Evolutionary conservation across 768 basidiomycete genomes (phyloP).

Genomic region (Termitomyces sp.): DNA sequence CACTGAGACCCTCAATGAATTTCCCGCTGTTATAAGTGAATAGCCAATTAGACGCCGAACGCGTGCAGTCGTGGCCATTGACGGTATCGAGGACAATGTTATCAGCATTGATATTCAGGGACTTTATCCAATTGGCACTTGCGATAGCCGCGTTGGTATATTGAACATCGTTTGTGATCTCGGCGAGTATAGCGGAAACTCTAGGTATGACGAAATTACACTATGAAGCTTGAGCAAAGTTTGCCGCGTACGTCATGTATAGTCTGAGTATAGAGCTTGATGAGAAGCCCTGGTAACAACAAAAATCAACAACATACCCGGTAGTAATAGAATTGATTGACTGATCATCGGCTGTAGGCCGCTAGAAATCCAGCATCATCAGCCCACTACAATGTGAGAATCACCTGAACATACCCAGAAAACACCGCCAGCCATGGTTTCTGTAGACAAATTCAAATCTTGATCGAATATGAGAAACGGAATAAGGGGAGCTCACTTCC

Average conservation of each 20-base stretch:
- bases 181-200: slow-evolving; percentile 43
- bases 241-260: slow-evolving; percentile 7
- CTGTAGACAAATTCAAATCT: slow-evolving; percentile 14
- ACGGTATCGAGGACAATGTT: slow-evolving; percentile 44
- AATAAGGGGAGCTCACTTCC: slow-evolving; percentile 25
- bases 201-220: slow-evolving; percentile 19
- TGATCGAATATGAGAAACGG: not conserved
- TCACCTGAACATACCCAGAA: slow-evolving; percentile 36
- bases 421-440: slow-evolving; percentile 48
- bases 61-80: slow-evolving; percentile 38
- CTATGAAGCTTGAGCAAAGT: not conserved
- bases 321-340: slow-evolving; percentile 46
- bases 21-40: slow-evolving; percentile 56
- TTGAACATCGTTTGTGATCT: slow-evolving; percentile 36
- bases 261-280: slow-evolving; percentile 5
- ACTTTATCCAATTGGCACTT: slow-evolving; percentile 43
- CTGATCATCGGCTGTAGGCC: slow-evolving; percentile 36
- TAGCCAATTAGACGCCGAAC: slow-evolving; percentile 38
- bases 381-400: not conserved
- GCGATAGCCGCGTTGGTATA: slow-evolving; percentile 42
- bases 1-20: slow-evolving; percentile 44
- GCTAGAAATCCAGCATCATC: slow-evolving; percentile 19
- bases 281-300: not conserved
- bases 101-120: slow-evolving; percentile 34
- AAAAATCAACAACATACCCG: slow-evolving; percentile 24